Base-by-base conservation (phyloP, 2,329 filamentous ascomycete species). In the Calonectria honghensis region DNA sequence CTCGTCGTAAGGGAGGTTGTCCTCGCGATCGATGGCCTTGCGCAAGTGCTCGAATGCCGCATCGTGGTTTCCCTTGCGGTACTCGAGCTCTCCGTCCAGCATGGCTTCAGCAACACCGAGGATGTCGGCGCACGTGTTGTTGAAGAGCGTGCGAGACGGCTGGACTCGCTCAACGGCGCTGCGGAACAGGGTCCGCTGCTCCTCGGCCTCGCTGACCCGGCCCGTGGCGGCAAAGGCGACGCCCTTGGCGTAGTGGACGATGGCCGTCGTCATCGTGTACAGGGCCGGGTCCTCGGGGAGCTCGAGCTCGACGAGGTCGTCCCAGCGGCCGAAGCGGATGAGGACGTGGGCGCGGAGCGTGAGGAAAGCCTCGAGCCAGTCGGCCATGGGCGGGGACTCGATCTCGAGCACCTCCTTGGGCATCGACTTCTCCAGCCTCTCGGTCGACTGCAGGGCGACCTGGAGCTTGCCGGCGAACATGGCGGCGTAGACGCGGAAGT, bases 301-400 rank as follows among this genome's bases (percentile, higher is more conserved):
- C 0, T 84, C 73, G 0, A 94, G 83, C 1, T 85, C 84, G 16
- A 94, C 83, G 35, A 96, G 87, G 1, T 95, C 92, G 0, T 91
- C 80, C 94, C 94, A 96, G 27, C 86, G 86, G 0, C 94, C 94
- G 78, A 96, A 96, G 0, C 94, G 91, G 48, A 96, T 88, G n/a
- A 94, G 87, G 1, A 92, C 92, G 81, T 96, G 94, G 9, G 93
- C 86, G 6, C 91, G 89, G 82, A 95, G 91, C 4, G 90, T 89
- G 6, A 94, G 84, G 78, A 95, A 95, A 5, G 90, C 90, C 83
- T 96, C 94, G 0, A 95, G 86, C 91, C 93, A 95, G 83, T 96
- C 93, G 0, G 94, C 93, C 93, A 96, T 95, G 0, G 93, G 93
- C 1, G 93, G 93, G 0, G 90, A 92, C 75, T 92, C 82, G 7